Base-by-base conservation (phyloP, 805 yeast genomes). In the Saturnispora zaruensis region DNA sequence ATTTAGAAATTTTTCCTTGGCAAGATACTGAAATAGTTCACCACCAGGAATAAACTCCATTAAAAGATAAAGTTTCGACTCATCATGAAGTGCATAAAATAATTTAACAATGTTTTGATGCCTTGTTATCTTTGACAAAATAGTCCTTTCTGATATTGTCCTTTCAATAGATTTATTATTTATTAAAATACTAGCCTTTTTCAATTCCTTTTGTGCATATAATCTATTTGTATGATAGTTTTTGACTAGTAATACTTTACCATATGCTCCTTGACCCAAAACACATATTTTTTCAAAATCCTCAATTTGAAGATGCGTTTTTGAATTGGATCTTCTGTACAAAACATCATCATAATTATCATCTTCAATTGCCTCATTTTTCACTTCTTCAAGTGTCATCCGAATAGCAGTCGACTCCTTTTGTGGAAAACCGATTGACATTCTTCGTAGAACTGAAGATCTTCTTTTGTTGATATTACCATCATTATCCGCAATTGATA, bases 41-140 rank as follows among this genome's bases (percentile, higher is more conserved):
- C 96, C 96, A 5, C 96, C 96, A n/a, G 88, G 91, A 14, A 89
- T 81, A 59, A 84, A 88, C 61, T 88, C 93, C 47, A 88, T 66
- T 26, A 87, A 73, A 34, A 88, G 62, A 59, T 88, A 88, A 30
- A 88, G 73, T 60, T 83, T 85, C 34, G 77, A 72, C 34, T 74
- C 66, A 61, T 88, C 96, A 66, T 88, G 96, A 53, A 88, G 76
- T 2, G 96, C 90, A 60, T 85, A 87, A 60, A 79, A 87, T 26
- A 88, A 70, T 63, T 84, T 84, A 20, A 88, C 96, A 52, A 88
- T 87, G 57, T 83, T 84, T 2, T 87, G 89, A 65, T 88, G 96
- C 37, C 80, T 73, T 36, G 86, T 76, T 26, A 78, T 73, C 9
- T 84, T 48, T 1, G 66, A 77, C 48, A 87, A 65, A 28, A 88